Percentiles rank a stretch among this genome's conserved stretches.
Evolutionary conservation across 805 yeast genomes (phyloP).

Genomic region (Cyberlindnera sargentensis): DNA sequence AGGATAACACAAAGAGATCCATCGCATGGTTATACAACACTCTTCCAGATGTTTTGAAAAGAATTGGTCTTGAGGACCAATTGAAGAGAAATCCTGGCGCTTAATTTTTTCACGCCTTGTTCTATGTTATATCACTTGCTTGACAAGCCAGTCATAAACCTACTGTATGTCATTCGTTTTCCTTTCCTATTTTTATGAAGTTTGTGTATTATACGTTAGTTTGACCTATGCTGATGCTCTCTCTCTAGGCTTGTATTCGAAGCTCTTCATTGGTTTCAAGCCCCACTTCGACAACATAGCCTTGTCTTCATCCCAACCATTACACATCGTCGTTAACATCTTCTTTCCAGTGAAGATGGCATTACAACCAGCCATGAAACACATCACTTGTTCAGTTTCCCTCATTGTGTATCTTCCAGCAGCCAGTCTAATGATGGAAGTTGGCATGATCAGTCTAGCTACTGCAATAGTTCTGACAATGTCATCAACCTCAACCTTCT

Average conservation of each 20-base stretch:
- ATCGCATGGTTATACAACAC: constrained; percentile 33
- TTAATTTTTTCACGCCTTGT: neutral
- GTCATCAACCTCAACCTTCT: constrained; percentile 49
- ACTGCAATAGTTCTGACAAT: constrained; percentile 68
- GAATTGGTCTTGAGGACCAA: constrained; percentile 23
- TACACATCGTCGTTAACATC: constrained; percentile 78
- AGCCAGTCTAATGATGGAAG: constrained; percentile 62
- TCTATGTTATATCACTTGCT: neutral
- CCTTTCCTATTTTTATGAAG: constrained; percentile 1
- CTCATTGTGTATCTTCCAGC: constrained; percentile 82
- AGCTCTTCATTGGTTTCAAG: constrained; percentile 46
- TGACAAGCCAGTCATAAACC: too few species aligned
- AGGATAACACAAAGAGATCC: constrained; percentile 25
- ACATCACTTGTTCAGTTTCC: constrained; percentile 65
- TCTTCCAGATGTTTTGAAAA: constrained; percentile 24
- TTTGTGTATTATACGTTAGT: neutral
- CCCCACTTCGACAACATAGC: constrained; percentile 69
- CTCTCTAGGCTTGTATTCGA: constrained; percentile 14
- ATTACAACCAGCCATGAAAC: constrained; percentile 73
- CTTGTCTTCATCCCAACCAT: constrained; percentile 79
- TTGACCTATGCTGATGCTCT: neutral
- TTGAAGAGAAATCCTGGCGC: constrained; percentile 16
- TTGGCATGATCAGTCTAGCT: constrained; percentile 70
- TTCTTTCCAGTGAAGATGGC: constrained; percentile 77
- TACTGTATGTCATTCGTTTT: neutral